A percentile compares a stretch with the other conserved stretches of the same genome.
Evolutionary conservation across 2,329 filamentous ascomycete species (phyloP).

Genomic region (Calonectria ilicicola): DNA sequence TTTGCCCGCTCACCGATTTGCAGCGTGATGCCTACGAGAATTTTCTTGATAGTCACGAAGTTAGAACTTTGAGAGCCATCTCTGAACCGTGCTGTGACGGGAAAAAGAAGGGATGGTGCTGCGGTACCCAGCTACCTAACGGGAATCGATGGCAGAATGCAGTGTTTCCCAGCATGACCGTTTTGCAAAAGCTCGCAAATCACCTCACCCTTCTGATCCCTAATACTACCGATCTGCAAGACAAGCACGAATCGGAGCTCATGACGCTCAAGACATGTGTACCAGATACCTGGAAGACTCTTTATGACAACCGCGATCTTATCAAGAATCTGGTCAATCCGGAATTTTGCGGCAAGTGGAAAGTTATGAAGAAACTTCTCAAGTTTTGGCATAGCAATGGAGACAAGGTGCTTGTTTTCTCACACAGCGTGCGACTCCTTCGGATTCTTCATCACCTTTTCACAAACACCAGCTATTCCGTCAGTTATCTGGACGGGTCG

Average conservation of each 20-base stretch:
- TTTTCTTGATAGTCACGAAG: slow-evolving; percentile 76
- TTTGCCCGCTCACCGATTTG: slow-evolving; percentile 87
- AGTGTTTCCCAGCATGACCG: slow-evolving; percentile 87
- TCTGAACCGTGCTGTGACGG: slow-evolving; percentile 76
- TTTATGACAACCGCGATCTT: slow-evolving; percentile 81
- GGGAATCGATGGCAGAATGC: slow-evolving; percentile 78
- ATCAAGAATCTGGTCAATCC: slow-evolving; percentile 86
- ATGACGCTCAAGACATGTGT: slow-evolving; percentile 79
- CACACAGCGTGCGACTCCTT: slow-evolving; percentile 87
- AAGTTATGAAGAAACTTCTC: slow-evolving; percentile 85
- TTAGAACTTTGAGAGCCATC: slow-evolving; percentile 76
- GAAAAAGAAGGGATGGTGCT: slow-evolving; percentile 83
- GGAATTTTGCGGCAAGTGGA: slow-evolving; percentile 98
- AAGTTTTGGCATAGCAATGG: slow-evolving; percentile 90
- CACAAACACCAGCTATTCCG: slow-evolving; percentile 87
- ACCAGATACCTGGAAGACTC: slow-evolving; percentile 78
- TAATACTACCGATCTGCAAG: slow-evolving; percentile 67
- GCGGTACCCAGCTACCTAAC: slow-evolving; percentile 68
- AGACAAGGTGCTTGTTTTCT: slow-evolving; percentile 96
- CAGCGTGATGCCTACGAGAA: slow-evolving; percentile 88
- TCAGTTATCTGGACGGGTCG: slow-evolving; percentile 90
- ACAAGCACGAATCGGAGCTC: slow-evolving; percentile 84
- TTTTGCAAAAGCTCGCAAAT: slow-evolving; percentile 89
- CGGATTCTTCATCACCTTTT: slow-evolving; percentile 89
- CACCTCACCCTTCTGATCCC: slow-evolving; percentile 93